Evolutionary conservation across 371 early-diverging fungal genomes (phyloP).

Genomic region (Funneliformis caledonium): DNA sequence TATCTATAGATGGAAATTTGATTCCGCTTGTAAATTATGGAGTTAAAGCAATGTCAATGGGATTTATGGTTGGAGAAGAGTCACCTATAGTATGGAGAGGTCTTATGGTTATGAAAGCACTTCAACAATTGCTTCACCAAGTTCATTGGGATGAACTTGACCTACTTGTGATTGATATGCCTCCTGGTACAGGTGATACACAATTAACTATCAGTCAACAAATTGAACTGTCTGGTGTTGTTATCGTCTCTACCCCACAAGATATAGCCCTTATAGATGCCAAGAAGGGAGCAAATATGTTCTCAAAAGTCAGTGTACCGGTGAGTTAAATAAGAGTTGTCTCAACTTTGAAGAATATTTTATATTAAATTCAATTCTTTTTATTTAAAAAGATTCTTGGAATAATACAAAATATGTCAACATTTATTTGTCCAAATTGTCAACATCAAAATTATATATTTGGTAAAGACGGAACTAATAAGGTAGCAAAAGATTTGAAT

Average conservation of each 20-base stretch:
- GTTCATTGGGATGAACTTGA: constrained; percentile 84
- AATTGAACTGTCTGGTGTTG: constrained; percentile 77
- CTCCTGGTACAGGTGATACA: constrained; percentile 93
- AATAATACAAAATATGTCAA: constrained; percentile 88
- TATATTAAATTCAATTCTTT: not conserved
- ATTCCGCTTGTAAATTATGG: constrained; percentile 82
- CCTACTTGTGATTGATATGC: constrained; percentile 87
- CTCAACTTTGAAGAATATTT: too few relatives aligned
- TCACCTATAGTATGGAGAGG: constrained; percentile 91
- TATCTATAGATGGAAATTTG: constrained; percentile 55
- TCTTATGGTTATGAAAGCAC: constrained; percentile 93
- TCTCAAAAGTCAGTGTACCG: constrained; percentile 79
- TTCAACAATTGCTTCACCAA: constrained; percentile 85
- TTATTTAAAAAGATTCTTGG: constrained; percentile 73
- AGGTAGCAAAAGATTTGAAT: constrained; percentile 66
- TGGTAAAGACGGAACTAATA: constrained; percentile 69
- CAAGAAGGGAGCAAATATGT: constrained; percentile 83
- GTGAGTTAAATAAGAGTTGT: constrained; percentile 55
- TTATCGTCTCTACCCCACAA: constrained; percentile 91
- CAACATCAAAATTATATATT: constrained; percentile 78
- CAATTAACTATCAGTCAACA: constrained; percentile 86
- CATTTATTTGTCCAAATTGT: constrained; percentile 84
- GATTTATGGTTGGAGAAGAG: constrained; percentile 79
- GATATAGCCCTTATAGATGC: constrained; percentile 87
- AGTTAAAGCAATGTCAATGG: constrained; percentile 92